Base-by-base conservation (phyloP, 2,329 filamentous ascomycete species). In the Ascochyta clinopodiicola region DNA sequence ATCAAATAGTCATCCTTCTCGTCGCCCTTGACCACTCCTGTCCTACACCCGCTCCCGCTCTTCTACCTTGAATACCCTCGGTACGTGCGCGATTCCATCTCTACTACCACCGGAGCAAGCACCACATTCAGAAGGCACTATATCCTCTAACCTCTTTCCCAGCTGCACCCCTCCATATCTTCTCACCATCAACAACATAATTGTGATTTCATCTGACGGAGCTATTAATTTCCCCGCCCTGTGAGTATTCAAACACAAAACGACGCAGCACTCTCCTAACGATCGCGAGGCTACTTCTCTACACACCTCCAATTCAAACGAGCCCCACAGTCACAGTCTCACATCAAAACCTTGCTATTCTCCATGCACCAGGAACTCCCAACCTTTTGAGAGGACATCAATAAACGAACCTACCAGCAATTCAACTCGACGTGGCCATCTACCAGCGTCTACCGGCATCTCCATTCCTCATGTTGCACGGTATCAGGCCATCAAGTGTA, bases 391-490 rank as follows among this genome's bases (percentile, higher is more conserved):
- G 31, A 15, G 25, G 36, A n/a, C 1, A 38, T 44, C 31, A 6
- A 40, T 25, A 8, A 4, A 15, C 22, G n/a, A 27, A 6, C 24
- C 4, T 27, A 6, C 40, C 15, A 38, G 15, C n/a, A 19, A 38
- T 4, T 13, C 25, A 44, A 12, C 39, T 44, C 34, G 21, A 54
- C 29, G 36, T n/a, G 21, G 22, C 39, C 6, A 43, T 6, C n/a
- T 47, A 6, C 10, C 4, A 12, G 6, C 5, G 9, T 10, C 9
- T 12, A 22, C n/a, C 22, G 6, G 4, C 34, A 38, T 22, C 29
- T 21, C 6, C 34, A 44, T 61, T 68, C 70, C 68, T 53, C 69
- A 75, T 74, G 71, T 74, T 74, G 69, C 71, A 74, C 62, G 68
- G 69, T 51, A 69, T 72, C 35, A 59, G 71, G 51, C 63, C 70